Conservation (phyloP, 1,284 basidiomycete genomes). For the Tranzscheliella williamsii region DNA sequence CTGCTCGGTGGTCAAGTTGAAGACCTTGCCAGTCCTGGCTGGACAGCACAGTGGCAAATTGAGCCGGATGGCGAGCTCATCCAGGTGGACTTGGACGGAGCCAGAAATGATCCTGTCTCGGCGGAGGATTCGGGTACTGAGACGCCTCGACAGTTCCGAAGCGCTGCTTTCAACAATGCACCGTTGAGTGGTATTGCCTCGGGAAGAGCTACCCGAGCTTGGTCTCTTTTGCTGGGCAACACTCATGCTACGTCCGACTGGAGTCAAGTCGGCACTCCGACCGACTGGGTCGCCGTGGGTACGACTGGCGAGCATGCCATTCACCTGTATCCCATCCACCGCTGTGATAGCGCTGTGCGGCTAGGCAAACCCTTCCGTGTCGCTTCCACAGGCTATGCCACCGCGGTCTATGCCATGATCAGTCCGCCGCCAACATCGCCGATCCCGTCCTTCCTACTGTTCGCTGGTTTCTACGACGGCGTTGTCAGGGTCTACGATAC, state of each 20-base stretch:
- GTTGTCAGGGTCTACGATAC: slow-evolving; percentile 34
- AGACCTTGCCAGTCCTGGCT: background rate
- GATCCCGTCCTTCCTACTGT: slow-evolving; percentile 27
- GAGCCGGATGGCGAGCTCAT: background rate
- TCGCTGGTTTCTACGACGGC: slow-evolving; percentile 38
- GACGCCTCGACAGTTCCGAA: slow-evolving; percentile 16
- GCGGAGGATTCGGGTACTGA: slow-evolving; percentile 2
- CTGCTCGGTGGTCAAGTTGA: background rate
- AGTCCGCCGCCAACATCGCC: slow-evolving; percentile 1
- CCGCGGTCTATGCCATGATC: slow-evolving; percentile 25
- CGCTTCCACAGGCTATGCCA: slow-evolving; percentile 4
- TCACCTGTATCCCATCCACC: slow-evolving; percentile 10
- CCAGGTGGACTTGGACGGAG: background rate
- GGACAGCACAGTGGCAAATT: slow-evolving; percentile 1
- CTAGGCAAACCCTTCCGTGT: slow-evolving; percentile 9
- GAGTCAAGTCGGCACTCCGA: background rate
- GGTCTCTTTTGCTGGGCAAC: slow-evolving; percentile 18
- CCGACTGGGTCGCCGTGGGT: slow-evolving; percentile 17
- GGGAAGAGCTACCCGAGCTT: slow-evolving; percentile 8
- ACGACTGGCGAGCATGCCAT: slow-evolving; percentile 16
- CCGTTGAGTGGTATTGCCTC: background rate
- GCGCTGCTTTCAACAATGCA: slow-evolving; percentile 28
- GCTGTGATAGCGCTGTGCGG: background rate
- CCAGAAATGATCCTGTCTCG: background rate
- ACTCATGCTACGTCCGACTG: background rate